Evolutionary conservation across 306 rosid species (phyloP).

Genomic region (Trifolium repens): DNA sequence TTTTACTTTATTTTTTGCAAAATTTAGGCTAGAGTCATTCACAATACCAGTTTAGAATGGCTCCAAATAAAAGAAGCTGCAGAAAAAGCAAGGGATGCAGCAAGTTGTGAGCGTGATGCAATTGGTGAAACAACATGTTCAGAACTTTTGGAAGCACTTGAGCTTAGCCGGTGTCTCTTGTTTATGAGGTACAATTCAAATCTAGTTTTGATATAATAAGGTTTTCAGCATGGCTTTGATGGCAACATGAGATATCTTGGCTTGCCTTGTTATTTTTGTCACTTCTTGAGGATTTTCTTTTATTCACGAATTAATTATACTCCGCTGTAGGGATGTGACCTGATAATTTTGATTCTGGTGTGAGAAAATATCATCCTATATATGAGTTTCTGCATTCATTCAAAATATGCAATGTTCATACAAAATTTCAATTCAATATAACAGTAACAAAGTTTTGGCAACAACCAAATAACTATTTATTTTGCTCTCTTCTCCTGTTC

Average conservation of each 20-base stretch:
- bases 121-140: constrained; percentile 83
- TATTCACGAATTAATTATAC: not conserved
- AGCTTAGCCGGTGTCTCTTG: constrained; percentile 84
- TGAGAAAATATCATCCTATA: not conserved
- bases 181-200: constrained; percentile 71
- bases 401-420: not conserved
- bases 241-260: not conserved
- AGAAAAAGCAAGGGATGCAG: constrained; percentile 76
- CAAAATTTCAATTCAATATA: not conserved
- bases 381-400: not conserved
- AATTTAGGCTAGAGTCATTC: constrained; percentile 87
- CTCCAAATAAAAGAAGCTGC: constrained; percentile 89
- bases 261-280: not conserved
- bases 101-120: constrained; percentile 71
- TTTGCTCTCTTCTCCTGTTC: not conserved
- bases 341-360: not conserved
- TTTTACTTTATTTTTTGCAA: constrained; percentile 17
- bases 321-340: not conserved
- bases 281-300: not conserved
- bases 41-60: constrained; percentile 82
- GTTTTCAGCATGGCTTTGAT: constrained; percentile 1
- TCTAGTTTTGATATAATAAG: constrained; percentile 28
- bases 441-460: not conserved
- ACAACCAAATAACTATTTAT: not conserved
- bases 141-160: constrained; percentile 96